These are phyloP conservation scores for Hanseniaspora meyeri DNA, from an alignment of 805 yeast species.

Conservation along the genomic window DNA sequence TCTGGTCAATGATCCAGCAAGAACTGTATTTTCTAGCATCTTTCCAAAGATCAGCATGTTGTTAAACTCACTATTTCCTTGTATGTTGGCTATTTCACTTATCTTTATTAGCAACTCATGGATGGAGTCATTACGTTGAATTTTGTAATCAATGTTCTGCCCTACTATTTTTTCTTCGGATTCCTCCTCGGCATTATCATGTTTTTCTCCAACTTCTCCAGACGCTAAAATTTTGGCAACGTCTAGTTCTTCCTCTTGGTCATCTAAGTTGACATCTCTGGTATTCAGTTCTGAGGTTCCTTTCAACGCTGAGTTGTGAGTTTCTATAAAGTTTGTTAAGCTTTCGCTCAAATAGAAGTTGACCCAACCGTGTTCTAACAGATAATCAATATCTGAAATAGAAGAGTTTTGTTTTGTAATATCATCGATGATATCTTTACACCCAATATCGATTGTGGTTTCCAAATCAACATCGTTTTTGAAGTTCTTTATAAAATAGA, in stretches of 20 bases:
- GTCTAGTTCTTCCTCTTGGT: constrained; percentile 11
- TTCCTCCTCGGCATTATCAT: background rate
- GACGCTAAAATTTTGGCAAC: constrained; percentile 12
- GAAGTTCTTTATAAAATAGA: constrained; percentile 9
- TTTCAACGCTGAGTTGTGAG: background rate
- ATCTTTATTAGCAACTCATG: background rate
- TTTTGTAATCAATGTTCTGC: background rate
- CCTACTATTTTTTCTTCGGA: background rate
- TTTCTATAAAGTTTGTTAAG: background rate
- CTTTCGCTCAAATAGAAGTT: background rate
- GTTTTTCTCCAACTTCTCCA: background rate
- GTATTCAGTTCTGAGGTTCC: background rate
- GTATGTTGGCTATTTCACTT: background rate
- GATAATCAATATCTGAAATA: background rate
- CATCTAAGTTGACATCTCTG: background rate
- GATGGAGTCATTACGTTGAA: background rate
- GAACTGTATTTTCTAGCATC: constrained; percentile 6
- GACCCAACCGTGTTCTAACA: constrained; percentile 8
- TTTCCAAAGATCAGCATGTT: background rate
- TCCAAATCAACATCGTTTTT: constrained; percentile 7
- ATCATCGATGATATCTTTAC: constrained; percentile 1
- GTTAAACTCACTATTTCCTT: background rate
- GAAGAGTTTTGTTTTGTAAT: background rate
- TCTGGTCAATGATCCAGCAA: constrained; percentile 6
- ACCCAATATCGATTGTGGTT: constrained; percentile 5